Evolutionary conservation across 1,139 yeast genomes (phyloP), one percentile per base, ranked within the genome.

Genomic region (Ogataea hybrid): DNA sequence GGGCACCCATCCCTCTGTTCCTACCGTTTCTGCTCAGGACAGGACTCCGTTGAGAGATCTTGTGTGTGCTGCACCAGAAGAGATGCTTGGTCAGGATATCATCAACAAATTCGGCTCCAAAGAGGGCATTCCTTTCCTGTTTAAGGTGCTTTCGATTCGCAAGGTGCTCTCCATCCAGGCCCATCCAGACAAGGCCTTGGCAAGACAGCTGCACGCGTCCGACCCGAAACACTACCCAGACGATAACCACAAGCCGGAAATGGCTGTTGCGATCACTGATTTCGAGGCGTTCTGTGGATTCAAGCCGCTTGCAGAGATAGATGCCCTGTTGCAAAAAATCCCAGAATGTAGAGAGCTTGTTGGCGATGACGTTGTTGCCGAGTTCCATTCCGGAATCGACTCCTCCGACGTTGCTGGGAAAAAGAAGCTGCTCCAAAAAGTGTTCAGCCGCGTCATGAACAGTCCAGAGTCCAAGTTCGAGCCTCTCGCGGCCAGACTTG

Each of bases 201-300:
- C 86, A 29, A 80, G 76, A 34, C 78, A 78, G 51, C 73, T 92
- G 58, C 96, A 85, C 61, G 74, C 76, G 11, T 68, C 73, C 25
- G 97, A 92, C 67, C 97, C 98, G 42, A 81, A 81, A 57, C 86
- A 92, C 68, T 92, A 94, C 64, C 98, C 97, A 3, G 99, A 92
- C 67, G 95, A 81, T 62, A 92, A 92, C 71, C 98, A 92, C 69
- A 92, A 92, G 71, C 98, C 98, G 17, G 98, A 92, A 67, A 94
- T 92, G 97, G 97, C 98, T 41, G 81, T 92, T 62, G 98, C 98
- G 9, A 81, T 92, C 42, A 90, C 97, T 15, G 87, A 79, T 48
- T 92, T 92, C 58, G 97, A 92, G 70, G 98, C 97, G 0, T 90
- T 92, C 69, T 92, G 98, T 66, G 99, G 99, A 1, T 92, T 92